Evolutionary conservation across 345 rosid species (phyloP), one percentile per base, ranked within the genome.

Genomic region (Excoecaria cochinchinensis): DNA sequence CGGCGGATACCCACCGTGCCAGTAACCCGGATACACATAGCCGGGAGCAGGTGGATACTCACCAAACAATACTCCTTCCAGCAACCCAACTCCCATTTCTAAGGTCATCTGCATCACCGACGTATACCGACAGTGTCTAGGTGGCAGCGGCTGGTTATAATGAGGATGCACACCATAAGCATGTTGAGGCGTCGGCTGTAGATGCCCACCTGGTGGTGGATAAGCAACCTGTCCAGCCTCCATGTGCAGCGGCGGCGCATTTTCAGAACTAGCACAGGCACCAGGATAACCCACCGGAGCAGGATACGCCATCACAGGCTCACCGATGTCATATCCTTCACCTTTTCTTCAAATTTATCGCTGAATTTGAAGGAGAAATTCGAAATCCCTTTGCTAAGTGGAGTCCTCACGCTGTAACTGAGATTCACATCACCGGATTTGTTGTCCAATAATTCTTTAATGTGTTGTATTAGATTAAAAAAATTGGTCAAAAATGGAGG

Each of bases 281-380:
- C 70, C 60, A 8, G 82, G 71, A 70, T 77, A 77, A 7, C 80
- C 83, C 3, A 64, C 36, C 1, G 76, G 71, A 4, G 68, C 68
- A 1, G 82, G 86, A 17, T 82, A 85, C 13, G 87, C 85, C 80
- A 65, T 67, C n/a, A 67, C 75, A 4, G 80, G 84, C 44, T 58
- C 76, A 4, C 36, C 74, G 22, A 4, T 70, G 4, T 48, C 70
- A 72, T 79, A 1, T 40, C 73, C 60, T 59, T 74, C 12, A 36
- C 38, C 51, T 76, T 74, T 0, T 42, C 48, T n/a, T 36, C 62
- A 21, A 71, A 77, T 48, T 76, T 84, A 0, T 85, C 89, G 0
- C 89, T 88, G 8, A 89, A 82, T 47, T 71, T 81, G 69, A 73
- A 89, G 0, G 84, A 68, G 67, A 89, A 79, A 5, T 75, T 77